Base-by-base conservation (phyloP, 345 rosid genomes). In the Hevea brasiliensis region DNA sequence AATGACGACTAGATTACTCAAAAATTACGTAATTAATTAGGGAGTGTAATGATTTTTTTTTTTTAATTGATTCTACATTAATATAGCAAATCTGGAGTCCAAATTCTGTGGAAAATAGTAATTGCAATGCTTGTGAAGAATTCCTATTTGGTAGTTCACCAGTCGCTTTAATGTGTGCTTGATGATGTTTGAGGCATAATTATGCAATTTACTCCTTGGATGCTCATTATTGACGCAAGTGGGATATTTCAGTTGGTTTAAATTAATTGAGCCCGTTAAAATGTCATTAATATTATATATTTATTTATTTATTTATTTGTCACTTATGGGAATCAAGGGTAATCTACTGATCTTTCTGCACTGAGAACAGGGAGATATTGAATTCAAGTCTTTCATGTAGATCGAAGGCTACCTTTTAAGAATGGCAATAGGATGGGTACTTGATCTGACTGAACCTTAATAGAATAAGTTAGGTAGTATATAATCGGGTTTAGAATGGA, bases 1-100 rank as follows among this genome's bases (percentile, higher is more conserved):
- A 79, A 70, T 87, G 89, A 87, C 87, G 88, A 78, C n/a, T 40
- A 77, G 66, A 72, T 84, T 84, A 80, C 88, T 67, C 71, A 24
- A 40, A 26, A 74, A 76, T 60, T 74, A 78, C 82, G 89, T 65
- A 81, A 84, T 63, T 76, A 65, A 32, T 27, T n/a, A n/a, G n/a
- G n/a, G n/a, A n/a, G n/a, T n/a, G n/a, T n/a, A n/a, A n/a, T n/a
- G n/a, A n/a, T n/a, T n/a, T n/a, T n/a, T n/a, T n/a, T n/a, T n/a
- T n/a, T n/a, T n/a, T n/a, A n/a, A n/a, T n/a, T n/a, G n/a, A n/a
- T n/a, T n/a, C n/a, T n/a, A n/a, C n/a, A n/a, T n/a, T n/a, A 59
- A 20, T 0, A 69, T 26, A 76, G 71, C 71, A 45, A 47, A 71
- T 32, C 40, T 57, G 55, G 18, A 61, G 18, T 70, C 65, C 66